phyloP scores from a whole-genome alignment of 345 rosid species.

The Citrus sp. region DNA sequence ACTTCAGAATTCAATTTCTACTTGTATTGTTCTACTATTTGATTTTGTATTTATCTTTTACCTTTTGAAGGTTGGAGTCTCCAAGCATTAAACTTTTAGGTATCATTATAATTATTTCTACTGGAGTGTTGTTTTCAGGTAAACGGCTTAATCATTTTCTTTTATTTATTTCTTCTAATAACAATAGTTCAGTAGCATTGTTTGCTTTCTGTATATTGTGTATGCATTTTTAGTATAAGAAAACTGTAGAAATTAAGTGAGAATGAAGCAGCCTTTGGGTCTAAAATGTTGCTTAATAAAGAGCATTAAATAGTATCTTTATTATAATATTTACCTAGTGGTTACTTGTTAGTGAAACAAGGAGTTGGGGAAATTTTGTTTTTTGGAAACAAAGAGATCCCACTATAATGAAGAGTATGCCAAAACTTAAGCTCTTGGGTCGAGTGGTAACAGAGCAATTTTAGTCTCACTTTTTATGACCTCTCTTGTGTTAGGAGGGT shows the following conservation, averaged over 20 bases:
- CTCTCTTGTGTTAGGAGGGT: background rate
- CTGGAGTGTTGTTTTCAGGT: slow-evolving; percentile 92
- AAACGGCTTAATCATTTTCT: slow-evolving; percentile 14
- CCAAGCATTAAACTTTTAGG: slow-evolving; percentile 93
- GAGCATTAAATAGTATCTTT: background rate
- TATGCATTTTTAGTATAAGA: too few species aligned
- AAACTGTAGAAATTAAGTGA: background rate
- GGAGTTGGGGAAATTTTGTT: background rate
- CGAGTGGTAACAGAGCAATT: background rate
- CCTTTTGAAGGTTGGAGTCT: slow-evolving; percentile 75
- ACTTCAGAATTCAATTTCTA: background rate
- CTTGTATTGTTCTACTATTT: slow-evolving; percentile 20
- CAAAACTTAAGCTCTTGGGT: background rate
- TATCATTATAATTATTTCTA: slow-evolving; percentile 75
- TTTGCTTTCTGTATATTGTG: slow-evolving; percentile 9
- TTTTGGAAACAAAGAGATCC: background rate
- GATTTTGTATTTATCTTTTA: slow-evolving; percentile 13
- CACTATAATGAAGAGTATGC: background rate
- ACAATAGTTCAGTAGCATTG: background rate
- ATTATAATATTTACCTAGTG: background rate
- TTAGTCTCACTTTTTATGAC: background rate
- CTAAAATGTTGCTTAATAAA: background rate
- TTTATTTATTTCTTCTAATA: slow-evolving; percentile 4
- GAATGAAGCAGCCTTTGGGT: background rate
- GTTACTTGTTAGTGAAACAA: background rate